Evolutionary conservation across 352 stramenopile species (phyloP).

Genomic region (Globisporangium splendens): DNA sequence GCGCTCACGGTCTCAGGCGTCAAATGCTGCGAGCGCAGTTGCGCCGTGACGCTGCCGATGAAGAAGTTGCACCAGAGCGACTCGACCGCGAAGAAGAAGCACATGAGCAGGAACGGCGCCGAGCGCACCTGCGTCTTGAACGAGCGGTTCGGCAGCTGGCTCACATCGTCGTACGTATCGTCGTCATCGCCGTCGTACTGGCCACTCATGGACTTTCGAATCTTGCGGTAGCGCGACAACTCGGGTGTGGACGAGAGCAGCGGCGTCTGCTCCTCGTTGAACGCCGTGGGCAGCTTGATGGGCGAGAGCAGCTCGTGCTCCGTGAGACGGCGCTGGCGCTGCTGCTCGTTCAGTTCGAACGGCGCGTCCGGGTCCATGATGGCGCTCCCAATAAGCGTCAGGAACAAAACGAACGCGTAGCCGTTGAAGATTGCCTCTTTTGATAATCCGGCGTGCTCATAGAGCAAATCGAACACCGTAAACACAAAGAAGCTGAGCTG

Average conservation of each 20-base stretch:
- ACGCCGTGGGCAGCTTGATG: conserved; percentile 51
- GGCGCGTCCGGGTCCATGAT: conserved; percentile 55
- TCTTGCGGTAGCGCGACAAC: conserved; percentile 29
- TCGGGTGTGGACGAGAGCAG: conserved; percentile 50
- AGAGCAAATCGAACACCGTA: conserved; percentile 54
- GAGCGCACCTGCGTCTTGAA: conserved; percentile 64
- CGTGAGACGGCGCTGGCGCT: conserved; percentile 9
- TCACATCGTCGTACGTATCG: background rate
- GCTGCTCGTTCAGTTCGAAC: conserved; percentile 20
- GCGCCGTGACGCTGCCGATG: conserved; percentile 56
- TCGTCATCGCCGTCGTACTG: conserved; percentile 6
- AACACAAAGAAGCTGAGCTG: conserved; percentile 77
- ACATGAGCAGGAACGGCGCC: conserved; percentile 61
- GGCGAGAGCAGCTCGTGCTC: conserved; percentile 50
- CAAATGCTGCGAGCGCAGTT: conserved; percentile 53
- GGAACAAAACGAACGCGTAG: conserved; percentile 45
- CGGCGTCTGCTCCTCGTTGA: conserved; percentile 50
- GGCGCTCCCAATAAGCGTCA: conserved; percentile 48
- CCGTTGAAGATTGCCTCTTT: conserved; percentile 46
- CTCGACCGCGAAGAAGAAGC: conserved; percentile 69
- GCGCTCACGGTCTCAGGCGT: conserved; percentile 30
- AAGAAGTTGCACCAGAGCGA: conserved; percentile 87
- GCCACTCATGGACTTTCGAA: conserved; percentile 1
- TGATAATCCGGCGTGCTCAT: conserved; percentile 30
- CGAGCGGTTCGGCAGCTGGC: conserved; percentile 41